Evolutionary conservation across 139 green algal species (phyloP), one percentile per base, ranked within the genome.

Genomic region (Eudorina sp.): DNA sequence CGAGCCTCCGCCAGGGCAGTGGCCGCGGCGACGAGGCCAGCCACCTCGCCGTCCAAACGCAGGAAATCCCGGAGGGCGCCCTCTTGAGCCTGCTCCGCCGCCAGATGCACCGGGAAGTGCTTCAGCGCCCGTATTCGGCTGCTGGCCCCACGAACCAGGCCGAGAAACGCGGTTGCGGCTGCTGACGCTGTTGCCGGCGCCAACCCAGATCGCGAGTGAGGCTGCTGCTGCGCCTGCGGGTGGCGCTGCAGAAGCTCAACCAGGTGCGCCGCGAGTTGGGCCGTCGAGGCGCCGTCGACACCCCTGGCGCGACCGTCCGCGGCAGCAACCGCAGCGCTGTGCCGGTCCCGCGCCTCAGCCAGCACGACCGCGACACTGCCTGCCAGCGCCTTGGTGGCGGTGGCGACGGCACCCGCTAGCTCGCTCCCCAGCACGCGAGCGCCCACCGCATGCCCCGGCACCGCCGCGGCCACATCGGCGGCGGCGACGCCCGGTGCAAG

Each of bases 351-450:
- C 70, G 66, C 66, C 21, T 31, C 4, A 13, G 29, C 55, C 29
- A 5, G 29, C 58, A 40, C 79, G 13, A 36, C 80, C 60, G 45
- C 60, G 2, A 40, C 81, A 18, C 23, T 29, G 4, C 16, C 53
- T 21, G 45, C 62, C 45, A 77, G 45, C 64, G 45, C 45, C 48
- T 36, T n/a, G 8, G 25, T 53, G 4, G 84, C 84, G 4, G 72
- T 72, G 14, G 70, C 31, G 19, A 89, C 73, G 14, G 70, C 55
- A 4, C 29, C 72, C 41, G 41, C 51, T 53, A 89, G 72, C 53
- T 89, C 84, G 38, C 72, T 31, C 9, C 70, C 84, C 51, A n/a
- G 38, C 25, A 82, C 43, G 3, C 58, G 31, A n/a, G 53, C 84
- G 6, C 62, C 84, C 4, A 40, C 72, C 7, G 34, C 84, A 0